Conservation (phyloP, 2,329 filamentous ascomycete species). For the Phialophora tarda region DNA sequence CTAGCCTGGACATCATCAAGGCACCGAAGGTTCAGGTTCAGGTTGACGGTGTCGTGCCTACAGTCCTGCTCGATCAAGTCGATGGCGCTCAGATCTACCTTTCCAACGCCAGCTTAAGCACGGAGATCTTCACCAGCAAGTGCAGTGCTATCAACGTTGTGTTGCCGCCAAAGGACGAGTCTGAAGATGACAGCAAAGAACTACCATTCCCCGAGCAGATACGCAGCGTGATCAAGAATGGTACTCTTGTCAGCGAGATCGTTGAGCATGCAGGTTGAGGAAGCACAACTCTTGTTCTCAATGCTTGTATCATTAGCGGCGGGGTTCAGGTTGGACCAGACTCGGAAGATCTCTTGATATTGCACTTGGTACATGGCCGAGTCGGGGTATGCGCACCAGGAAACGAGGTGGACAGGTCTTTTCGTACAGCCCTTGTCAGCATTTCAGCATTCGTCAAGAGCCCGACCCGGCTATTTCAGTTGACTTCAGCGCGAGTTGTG, state of each 20-base stretch:
- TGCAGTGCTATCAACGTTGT: constrained; percentile 86
- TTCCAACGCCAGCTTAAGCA: constrained; percentile 74
- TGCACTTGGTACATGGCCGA: background rate
- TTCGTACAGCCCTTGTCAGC: background rate
- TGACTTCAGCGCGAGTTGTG: background rate
- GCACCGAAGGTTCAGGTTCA: constrained; percentile 93
- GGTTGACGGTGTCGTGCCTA: constrained; percentile 83
- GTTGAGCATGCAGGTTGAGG: constrained; percentile 83
- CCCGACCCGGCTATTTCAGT: background rate
- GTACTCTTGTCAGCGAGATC: constrained; percentile 86
- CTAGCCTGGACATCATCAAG: constrained; percentile 93
- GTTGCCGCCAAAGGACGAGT: constrained; percentile 69
- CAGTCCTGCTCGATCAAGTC: constrained; percentile 88
- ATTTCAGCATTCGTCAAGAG: background rate
- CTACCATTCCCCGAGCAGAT: constrained; percentile 88
- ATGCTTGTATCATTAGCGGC: constrained; percentile 31
- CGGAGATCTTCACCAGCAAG: constrained; percentile 90
- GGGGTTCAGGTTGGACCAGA: constrained; percentile 12
- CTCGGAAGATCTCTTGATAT: background rate
- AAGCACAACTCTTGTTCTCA: constrained; percentile 1
- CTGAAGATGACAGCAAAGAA: constrained; percentile 82
- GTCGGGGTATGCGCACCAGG: background rate
- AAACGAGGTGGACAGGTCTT: constrained; percentile 6
- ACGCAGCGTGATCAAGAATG: constrained; percentile 76
- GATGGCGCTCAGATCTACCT: constrained; percentile 90